Conservation (phyloP, 2,329 filamentous ascomycete species). For the Thielaviopsis ethacetica region DNA sequence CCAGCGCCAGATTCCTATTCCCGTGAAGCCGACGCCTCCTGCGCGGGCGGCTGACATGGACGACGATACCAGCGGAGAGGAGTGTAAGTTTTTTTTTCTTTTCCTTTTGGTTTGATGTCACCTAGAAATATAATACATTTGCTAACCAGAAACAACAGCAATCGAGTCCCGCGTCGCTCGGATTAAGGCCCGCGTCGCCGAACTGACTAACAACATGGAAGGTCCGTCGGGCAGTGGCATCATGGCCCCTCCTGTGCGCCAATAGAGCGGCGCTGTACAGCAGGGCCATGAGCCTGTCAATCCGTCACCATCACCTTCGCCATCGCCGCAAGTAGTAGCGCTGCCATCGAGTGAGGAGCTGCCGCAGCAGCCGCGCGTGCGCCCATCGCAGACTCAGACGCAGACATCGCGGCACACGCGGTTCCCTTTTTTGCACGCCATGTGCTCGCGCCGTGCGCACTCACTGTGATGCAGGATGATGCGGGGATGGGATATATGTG, state of each 20-base stretch:
- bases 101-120: not conserved
- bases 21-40: slow-evolving; percentile 19
- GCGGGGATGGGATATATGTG: not conserved
- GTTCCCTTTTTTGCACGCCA: not conserved
- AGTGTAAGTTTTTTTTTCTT: slow-evolving; percentile 50
- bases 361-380: not conserved
- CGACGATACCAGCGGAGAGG: slow-evolving; percentile 87
- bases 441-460: not conserved
- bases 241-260: slow-evolving; percentile 17
- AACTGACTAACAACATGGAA: slow-evolving; percentile 78
- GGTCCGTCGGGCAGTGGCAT: slow-evolving; percentile 24
- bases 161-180: slow-evolving; percentile 93
- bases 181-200: slow-evolving; percentile 93
- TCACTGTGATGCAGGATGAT: not conserved
- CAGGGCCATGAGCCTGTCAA: not conserved
- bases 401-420: not conserved
- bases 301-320: not conserved
- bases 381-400: not conserved
- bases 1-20: slow-evolving; percentile 47
- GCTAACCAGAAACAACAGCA: slow-evolving; percentile 34
- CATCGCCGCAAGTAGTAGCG: too few relatives aligned
- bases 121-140: not conserved
- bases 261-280: slow-evolving; percentile 4
- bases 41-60: slow-evolving; percentile 35
- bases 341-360: not conserved